Evolutionary conservation across 805 yeast species (phyloP), one percentile per base, ranked within the genome.

Genomic region (Ogataea polymorpha): DNA sequence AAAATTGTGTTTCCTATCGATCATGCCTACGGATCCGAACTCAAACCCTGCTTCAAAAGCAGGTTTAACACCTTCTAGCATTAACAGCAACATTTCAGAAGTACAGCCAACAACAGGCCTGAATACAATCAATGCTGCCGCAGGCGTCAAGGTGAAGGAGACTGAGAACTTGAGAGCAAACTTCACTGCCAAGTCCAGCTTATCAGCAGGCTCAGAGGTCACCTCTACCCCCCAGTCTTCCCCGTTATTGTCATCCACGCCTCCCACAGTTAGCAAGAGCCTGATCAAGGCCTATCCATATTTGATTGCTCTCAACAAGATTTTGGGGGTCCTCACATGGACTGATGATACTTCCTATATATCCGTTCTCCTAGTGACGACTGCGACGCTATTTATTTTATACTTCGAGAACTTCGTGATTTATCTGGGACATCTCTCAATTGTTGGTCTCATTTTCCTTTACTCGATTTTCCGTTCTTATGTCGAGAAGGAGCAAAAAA

Each of bases 251-350:
- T 79, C 88, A 2, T 79, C 88, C 1, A 93, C 99, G 0, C 98
- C 98, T 2, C 93, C 96, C 2, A 78, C 89, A 1, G 87, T 91
- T 11, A 82, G 96, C 23, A 85, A 86, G 53, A 86, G 93, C 3
- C 71, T 91, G 37, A 77, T 89, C 28, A 74, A 79, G 45, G 79
- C 95, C 8, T 90, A 91, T 59, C 98, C 98, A 2, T 87, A 87
- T 58, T 68, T 91, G 31, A 71, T 86, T 28, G 75, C 85, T 1
- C 77, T 81, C 8, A 88, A 90, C 60, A 79, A 80, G 50, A 48
- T 77, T 2, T 68, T 89, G 41, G 80, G 86, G 31, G 71, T 89
- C 28, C 62, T 86, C 26, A 90, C 98, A 0, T 91, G 99, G 99
- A 86, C 97, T 2, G 80, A 81, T 47, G 90, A 85, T 26, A 93